phyloP scores from a whole-genome alignment of 1,139 yeast genomes.

The Magnusiomyces tetraspermus region DNA sequence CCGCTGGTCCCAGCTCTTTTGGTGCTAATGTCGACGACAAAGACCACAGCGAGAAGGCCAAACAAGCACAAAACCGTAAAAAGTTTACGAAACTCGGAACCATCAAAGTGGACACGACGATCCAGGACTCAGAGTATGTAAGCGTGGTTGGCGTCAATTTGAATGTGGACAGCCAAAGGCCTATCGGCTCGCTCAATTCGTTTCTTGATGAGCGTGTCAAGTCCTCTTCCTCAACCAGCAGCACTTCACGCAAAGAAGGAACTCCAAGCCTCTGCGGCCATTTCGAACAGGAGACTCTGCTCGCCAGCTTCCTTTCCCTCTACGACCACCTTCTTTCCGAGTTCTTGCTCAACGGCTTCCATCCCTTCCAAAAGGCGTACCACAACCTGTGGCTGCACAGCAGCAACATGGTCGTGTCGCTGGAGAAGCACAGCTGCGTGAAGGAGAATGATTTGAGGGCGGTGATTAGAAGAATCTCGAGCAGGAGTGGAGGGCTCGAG shows the following conservation, averaged over 20 bases:
- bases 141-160: constrained; percentile 76
- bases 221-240: constrained; percentile 31
- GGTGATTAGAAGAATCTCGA: constrained; percentile 66
- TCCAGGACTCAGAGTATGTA: constrained; percentile 46
- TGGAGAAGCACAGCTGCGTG: constrained; percentile 40
- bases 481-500: constrained; percentile 70
- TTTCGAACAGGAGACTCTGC: constrained; percentile 48
- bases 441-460: too few relatives aligned
- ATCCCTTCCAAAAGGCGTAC: constrained; percentile 60
- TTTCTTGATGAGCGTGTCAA: constrained; percentile 50
- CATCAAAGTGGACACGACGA: constrained; percentile 70
- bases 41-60: too few relatives aligned
- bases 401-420: constrained; percentile 50
- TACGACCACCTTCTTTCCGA: constrained; percentile 52
- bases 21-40: too few relatives aligned
- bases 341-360: constrained; percentile 58
- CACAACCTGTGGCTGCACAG: constrained; percentile 82
- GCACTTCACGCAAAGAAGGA: too few relatives aligned
- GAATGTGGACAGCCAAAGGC: constrained; percentile 77
- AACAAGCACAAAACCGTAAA: too few relatives aligned
- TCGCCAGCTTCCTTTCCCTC: constrained; percentile 59
- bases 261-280: constrained; percentile 21
- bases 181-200: constrained; percentile 77
- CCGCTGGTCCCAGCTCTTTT: constrained; percentile 36
- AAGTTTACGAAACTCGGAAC: constrained; percentile 86